These are phyloP conservation scores for Alternaria ethzedia DNA, from an alignment of 2,329 filamentous ascomycete species.

Conservation along the genomic window DNA sequence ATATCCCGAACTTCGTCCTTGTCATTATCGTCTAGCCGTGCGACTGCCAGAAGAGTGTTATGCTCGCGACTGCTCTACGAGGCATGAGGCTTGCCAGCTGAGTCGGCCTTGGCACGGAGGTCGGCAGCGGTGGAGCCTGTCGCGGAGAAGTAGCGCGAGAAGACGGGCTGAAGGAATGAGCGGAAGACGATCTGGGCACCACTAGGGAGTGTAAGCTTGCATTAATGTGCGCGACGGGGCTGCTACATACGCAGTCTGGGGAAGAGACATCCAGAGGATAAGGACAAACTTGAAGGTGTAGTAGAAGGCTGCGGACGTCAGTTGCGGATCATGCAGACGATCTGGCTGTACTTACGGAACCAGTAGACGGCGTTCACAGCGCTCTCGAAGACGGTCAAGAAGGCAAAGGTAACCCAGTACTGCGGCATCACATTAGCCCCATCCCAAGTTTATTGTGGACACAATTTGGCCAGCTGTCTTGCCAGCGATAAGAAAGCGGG, in stretches of 20 bases:
- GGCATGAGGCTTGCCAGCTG: constrained; percentile 56
- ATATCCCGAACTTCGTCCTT: constrained; percentile 8
- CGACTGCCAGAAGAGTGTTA: constrained; percentile 39
- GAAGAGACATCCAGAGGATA: constrained; percentile 96
- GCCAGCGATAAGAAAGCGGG: constrained; percentile 2
- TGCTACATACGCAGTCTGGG: constrained; percentile 80
- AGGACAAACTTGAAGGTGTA: constrained; percentile 99
- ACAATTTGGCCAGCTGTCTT: background rate
- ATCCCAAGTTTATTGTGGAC: background rate
- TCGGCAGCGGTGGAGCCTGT: constrained; percentile 78
- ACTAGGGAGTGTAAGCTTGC: constrained; percentile 56
- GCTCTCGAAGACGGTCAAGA: constrained; percentile 84
- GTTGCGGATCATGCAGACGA: background rate
- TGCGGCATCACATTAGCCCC: constrained; percentile 40
- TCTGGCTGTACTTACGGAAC: constrained; percentile 64
- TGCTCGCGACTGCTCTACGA: constrained; percentile 28
- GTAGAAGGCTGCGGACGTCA: constrained; percentile 75
- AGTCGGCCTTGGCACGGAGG: constrained; percentile 86
- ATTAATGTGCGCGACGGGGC: background rate
- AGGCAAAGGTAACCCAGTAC: constrained; percentile 88
- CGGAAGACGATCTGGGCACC: constrained; percentile 97
- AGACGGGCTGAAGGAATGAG: constrained; percentile 89
- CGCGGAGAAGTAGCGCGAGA: constrained; percentile 86
- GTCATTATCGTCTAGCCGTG: constrained; percentile 26
- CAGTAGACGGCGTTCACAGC: constrained; percentile 86